These are phyloP conservation scores for Microdochium trichocladiopsis DNA, from an alignment of 2,329 filamentous ascomycete genomes.

Conservation along the genomic window DNA sequence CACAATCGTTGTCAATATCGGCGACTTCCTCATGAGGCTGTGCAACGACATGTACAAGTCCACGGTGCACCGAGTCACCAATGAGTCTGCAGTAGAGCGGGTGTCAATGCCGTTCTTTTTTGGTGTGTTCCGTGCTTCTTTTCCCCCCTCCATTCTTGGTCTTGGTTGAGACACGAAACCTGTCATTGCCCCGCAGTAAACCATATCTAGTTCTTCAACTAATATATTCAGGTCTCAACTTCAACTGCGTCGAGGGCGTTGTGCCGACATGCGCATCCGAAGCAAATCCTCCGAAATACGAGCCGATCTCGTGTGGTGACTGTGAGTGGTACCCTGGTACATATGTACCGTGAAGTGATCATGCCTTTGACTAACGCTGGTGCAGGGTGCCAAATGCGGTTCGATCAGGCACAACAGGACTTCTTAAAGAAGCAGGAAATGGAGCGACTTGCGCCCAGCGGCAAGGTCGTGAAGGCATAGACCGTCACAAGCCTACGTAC, in stretches of 20 bases:
- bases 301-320: constrained; percentile 43
- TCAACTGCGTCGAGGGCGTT: constrained; percentile 40
- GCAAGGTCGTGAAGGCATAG: constrained; percentile 10
- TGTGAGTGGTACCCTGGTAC: constrained; percentile 16
- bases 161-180: not conserved
- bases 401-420: constrained; percentile 19
- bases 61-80: constrained; percentile 43
- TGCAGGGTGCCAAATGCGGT: constrained; percentile 23
- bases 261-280: constrained; percentile 38
- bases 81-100: constrained; percentile 29
- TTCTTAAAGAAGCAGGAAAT: constrained; percentile 15
- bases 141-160: not conserved
- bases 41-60: constrained; percentile 42
- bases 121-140: constrained; percentile 16
- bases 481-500: too few species aligned
- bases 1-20: constrained; percentile 44
- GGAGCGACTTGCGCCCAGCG: constrained; percentile 15
- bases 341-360: not conserved
- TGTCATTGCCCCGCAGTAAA: too few species aligned
- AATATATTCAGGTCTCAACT: constrained; percentile 32
- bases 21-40: constrained; percentile 42
- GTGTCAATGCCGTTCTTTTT: constrained; percentile 53
- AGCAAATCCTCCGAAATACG: constrained; percentile 38
- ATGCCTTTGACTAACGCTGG: constrained; percentile 1
- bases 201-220: not conserved